Conservation (phyloP, 2,329 filamentous ascomycete genomes). For the Colletotrichum neosansevieriae region DNA sequence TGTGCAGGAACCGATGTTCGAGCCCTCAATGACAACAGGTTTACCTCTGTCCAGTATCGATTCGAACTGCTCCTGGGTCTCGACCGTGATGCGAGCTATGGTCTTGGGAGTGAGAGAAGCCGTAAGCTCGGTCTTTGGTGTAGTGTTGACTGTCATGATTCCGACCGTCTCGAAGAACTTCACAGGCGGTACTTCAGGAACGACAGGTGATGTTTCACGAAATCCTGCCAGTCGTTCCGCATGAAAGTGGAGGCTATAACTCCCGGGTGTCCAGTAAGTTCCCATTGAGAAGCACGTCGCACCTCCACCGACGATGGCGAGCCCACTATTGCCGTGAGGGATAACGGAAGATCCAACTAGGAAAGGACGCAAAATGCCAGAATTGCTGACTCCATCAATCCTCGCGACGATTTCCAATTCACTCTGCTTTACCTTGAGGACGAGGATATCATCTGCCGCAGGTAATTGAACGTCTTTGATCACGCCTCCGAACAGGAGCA, state of each 20-base stretch:
- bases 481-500: conserved; percentile 59
- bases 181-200: neutral
- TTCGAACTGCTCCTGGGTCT: conserved; percentile 68
- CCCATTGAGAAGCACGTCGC: conserved; percentile 94
- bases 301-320: conserved; percentile 81
- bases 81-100: conserved; percentile 66
- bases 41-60: conserved; percentile 67
- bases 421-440: conserved; percentile 45
- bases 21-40: conserved; percentile 74
- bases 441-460: conserved; percentile 64
- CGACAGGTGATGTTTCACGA: neutral
- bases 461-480: conserved; percentile 55
- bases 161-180: conserved; percentile 21
- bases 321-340: conserved; percentile 56
- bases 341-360: conserved; percentile 76
- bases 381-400: conserved; percentile 53
- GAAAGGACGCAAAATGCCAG: conserved; percentile 65
- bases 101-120: neutral
- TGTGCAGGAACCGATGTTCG: conserved; percentile 67
- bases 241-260: conserved; percentile 56
- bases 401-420: conserved; percentile 48
- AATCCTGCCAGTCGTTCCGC: neutral
- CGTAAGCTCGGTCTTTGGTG: conserved; percentile 38
- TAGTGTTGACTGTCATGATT: conserved; percentile 25
- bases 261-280: conserved; percentile 81